Conservation (phyloP, 169 alveolate genomes). For the Cystoisospora suis region DNA sequence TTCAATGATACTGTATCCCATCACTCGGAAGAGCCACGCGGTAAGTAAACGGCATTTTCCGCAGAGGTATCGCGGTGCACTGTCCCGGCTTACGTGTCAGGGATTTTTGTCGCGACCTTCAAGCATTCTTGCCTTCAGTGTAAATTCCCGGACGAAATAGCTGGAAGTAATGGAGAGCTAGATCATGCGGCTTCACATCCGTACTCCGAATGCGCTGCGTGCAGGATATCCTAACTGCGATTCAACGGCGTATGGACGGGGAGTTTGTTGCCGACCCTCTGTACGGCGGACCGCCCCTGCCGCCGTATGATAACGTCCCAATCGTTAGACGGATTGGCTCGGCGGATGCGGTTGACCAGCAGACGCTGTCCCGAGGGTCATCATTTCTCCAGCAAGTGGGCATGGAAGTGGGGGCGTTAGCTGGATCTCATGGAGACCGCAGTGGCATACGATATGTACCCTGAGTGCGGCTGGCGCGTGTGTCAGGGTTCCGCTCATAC, state of each 20-base stretch:
- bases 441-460: slow-evolving; percentile 40
- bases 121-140: too few relatives aligned
- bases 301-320: slow-evolving; percentile 48
- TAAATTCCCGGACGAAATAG: not conserved
- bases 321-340: not conserved
- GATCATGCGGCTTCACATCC: not conserved
- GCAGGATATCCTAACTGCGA: slow-evolving; percentile 32
- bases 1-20: slow-evolving; percentile 26
- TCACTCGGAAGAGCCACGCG: slow-evolving; percentile 30
- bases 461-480: not conserved
- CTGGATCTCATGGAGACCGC: slow-evolving; percentile 35
- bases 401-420: slow-evolving; percentile 42
- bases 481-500: too few relatives aligned
- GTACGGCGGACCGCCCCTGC: slow-evolving; percentile 47
- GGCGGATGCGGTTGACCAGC: slow-evolving; percentile 21
- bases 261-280: slow-evolving; percentile 34
- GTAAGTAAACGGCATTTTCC: slow-evolving; percentile 23
- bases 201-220: not conserved
- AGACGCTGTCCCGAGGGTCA: not conserved
- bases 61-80: not conserved
- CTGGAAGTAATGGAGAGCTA: not conserved
- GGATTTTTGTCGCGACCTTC: not conserved
- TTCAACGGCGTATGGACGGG: slow-evolving; percentile 38
- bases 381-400: slow-evolving; percentile 50
- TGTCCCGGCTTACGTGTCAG: not conserved